phyloP scores from a whole-genome alignment of 2,329 filamentous ascomycete genomes.

The Ceratocystiopsis minuta region DNA sequence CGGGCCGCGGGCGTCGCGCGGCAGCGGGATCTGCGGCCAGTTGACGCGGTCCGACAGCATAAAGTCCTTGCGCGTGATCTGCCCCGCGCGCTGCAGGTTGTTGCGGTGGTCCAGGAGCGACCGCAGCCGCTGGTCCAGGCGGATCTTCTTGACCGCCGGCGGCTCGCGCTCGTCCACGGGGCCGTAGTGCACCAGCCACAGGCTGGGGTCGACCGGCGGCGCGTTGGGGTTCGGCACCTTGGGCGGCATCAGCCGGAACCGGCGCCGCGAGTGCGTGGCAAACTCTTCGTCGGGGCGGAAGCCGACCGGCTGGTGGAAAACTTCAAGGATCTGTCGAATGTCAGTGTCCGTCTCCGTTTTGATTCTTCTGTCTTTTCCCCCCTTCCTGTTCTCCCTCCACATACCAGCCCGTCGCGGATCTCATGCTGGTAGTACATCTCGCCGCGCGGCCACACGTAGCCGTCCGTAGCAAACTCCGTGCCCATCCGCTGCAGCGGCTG shows the following conservation, averaged over 20 bases:
- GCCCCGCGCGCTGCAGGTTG: slow-evolving; percentile 56
- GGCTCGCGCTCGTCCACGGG: slow-evolving; percentile 57
- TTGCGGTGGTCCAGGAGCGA: slow-evolving; percentile 40
- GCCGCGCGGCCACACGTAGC: slow-evolving; percentile 73
- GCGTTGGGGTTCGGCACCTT: slow-evolving; percentile 50
- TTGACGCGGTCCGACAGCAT: slow-evolving; percentile 79
- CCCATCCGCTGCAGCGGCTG: slow-evolving; percentile 57
- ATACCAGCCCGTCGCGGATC: slow-evolving; percentile 39
- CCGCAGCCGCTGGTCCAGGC: slow-evolving; percentile 42
- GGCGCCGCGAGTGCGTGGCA: slow-evolving; percentile 60
- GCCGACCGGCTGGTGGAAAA: slow-evolving; percentile 66
- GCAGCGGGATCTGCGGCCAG: slow-evolving; percentile 72
- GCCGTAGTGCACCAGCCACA: slow-evolving; percentile 87
- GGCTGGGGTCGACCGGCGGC: slow-evolving; percentile 55
- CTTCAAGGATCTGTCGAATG: slow-evolving; percentile 55
- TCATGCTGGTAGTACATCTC: slow-evolving; percentile 66
- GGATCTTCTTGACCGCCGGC: slow-evolving; percentile 50
- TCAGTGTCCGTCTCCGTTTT: slow-evolving; percentile 1
- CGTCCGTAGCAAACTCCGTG: slow-evolving; percentile 71
- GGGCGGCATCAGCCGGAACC: slow-evolving; percentile 66
- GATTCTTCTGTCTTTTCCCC: not conserved
- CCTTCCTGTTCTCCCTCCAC: slow-evolving; percentile 9
- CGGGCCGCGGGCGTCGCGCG: slow-evolving; percentile 32
- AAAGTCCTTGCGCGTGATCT: slow-evolving; percentile 79
- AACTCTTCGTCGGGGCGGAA: slow-evolving; percentile 55